Conservation (phyloP, 78 protist species). For the Dictyostelium capitatum region DNA sequence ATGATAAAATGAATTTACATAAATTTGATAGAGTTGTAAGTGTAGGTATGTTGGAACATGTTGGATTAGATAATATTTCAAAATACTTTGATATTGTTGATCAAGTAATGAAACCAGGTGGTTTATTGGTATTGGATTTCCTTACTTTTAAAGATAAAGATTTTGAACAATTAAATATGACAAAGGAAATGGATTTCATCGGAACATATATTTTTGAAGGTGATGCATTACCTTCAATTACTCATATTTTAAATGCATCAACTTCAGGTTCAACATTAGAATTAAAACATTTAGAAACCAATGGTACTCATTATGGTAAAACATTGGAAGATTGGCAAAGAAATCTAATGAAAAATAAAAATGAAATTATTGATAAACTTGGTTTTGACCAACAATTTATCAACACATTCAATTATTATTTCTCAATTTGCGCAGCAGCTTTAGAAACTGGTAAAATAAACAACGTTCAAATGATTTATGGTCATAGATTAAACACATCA, state of each 20-base stretch:
- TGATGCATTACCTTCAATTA: neutral
- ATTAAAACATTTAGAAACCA: neutral
- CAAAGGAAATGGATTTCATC: neutral
- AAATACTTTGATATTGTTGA: neutral
- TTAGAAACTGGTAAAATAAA: neutral
- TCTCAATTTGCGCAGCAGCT: neutral
- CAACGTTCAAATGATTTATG: neutral
- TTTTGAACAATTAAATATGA: neutral
- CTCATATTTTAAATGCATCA: neutral
- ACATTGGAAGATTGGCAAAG: neutral
- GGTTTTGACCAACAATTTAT: slow-evolving; percentile 5
- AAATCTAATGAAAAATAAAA: neutral
- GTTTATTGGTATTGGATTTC: neutral
- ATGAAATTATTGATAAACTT: neutral
- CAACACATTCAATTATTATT: neutral
- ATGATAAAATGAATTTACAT: neutral
- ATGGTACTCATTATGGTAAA: neutral
- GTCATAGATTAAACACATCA: neutral
- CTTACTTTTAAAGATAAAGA: neutral
- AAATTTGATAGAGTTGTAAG: neutral
- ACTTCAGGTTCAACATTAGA: neutral
- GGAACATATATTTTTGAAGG: neutral
- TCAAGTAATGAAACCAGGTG: neutral
- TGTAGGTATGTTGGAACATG: neutral
- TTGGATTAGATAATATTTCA: neutral